Conservation (phyloP, 73 alveolate genomes). For the Paramecium tetraurelia region DNA sequence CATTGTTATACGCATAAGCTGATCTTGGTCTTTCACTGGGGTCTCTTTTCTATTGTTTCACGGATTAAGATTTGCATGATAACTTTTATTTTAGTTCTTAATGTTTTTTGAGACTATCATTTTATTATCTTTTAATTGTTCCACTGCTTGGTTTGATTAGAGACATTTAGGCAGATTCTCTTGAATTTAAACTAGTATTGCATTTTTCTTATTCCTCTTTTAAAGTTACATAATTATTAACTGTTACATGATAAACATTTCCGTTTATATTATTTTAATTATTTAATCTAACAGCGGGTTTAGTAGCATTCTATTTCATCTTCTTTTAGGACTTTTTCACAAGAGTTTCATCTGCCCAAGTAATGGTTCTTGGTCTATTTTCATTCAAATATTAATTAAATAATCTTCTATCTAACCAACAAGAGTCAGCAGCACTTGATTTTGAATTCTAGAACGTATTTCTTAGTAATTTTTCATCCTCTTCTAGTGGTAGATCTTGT, state of each 20-base stretch:
- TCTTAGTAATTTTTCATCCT: slow-evolving; percentile 72
- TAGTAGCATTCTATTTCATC: not conserved
- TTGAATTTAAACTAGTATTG: not conserved
- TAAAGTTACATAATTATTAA: slow-evolving; percentile 22
- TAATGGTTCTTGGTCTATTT: slow-evolving; percentile 23
- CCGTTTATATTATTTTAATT: slow-evolving; percentile 13
- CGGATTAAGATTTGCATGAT: not conserved
- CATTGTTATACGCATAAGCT: not conserved
- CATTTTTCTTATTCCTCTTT: not conserved
- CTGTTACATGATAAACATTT: slow-evolving; percentile 46
- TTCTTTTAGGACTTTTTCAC: not conserved
- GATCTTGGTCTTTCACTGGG: slow-evolving; percentile 49
- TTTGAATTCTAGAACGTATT: slow-evolving; percentile 71
- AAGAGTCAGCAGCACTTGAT: slow-evolving; percentile 68
- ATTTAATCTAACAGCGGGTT: not conserved
- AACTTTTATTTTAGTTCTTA: not conserved
- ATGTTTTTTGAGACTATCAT: slow-evolving; percentile 36
- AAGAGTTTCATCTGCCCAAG: slow-evolving; percentile 69
- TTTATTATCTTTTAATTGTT: slow-evolving; percentile 24
- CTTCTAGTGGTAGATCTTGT: slow-evolving; percentile 59
- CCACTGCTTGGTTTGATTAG: not conserved
- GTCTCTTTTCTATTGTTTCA: not conserved
- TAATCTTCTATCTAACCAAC: slow-evolving; percentile 57
- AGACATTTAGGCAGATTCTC: not conserved
- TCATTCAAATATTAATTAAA: slow-evolving; percentile 26